Evolutionary conservation across 2,329 filamentous ascomycete genomes (phyloP).

Genomic region (Orbilia quercus): DNA sequence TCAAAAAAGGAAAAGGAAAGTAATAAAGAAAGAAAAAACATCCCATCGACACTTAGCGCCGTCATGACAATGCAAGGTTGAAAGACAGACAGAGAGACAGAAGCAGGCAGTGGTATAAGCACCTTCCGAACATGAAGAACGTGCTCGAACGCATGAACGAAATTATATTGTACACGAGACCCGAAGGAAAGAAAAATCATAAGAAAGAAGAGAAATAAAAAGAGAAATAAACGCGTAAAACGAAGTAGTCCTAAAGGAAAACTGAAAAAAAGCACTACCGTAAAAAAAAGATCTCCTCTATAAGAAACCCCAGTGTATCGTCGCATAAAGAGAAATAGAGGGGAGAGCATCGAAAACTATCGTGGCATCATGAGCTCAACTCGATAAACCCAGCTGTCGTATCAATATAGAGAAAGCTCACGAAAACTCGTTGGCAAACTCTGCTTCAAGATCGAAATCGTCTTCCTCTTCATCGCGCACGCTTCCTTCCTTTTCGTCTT

Average conservation of each 20-base stretch:
- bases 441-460: slow-evolving; percentile 52
- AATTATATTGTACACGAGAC: slow-evolving; percentile 44
- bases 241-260: not conserved
- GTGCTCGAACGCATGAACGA: slow-evolving; percentile 26
- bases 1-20: slow-evolving; percentile 2
- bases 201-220: slow-evolving; percentile 1
- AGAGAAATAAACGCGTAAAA: slow-evolving; percentile 11
- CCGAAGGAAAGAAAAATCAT: not conserved
- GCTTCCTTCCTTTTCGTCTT: slow-evolving; percentile 40
- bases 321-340: slow-evolving; percentile 10
- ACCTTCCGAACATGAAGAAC: not conserved
- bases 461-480: slow-evolving; percentile 45
- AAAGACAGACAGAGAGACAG: too few relatives aligned
- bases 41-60: slow-evolving; percentile 51
- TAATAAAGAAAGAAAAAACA: slow-evolving; percentile 31
- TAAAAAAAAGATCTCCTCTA: slow-evolving; percentile 29
- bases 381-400: not conserved
- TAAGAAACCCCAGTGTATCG: slow-evolving; percentile 31
- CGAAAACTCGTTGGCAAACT: slow-evolving; percentile 49
- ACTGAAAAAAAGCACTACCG: not conserved
- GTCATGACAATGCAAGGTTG: slow-evolving; percentile 45
- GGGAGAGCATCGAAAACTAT: slow-evolving; percentile 16
- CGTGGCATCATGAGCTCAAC: slow-evolving; percentile 6
- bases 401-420: slow-evolving; percentile 1
- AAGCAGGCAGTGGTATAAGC: slow-evolving; percentile 39